Evolutionary conservation across 2,329 filamentous ascomycete genomes (phyloP), one percentile per base, ranked within the genome.

Genomic region (Plectosphaerella plurivora): DNA sequence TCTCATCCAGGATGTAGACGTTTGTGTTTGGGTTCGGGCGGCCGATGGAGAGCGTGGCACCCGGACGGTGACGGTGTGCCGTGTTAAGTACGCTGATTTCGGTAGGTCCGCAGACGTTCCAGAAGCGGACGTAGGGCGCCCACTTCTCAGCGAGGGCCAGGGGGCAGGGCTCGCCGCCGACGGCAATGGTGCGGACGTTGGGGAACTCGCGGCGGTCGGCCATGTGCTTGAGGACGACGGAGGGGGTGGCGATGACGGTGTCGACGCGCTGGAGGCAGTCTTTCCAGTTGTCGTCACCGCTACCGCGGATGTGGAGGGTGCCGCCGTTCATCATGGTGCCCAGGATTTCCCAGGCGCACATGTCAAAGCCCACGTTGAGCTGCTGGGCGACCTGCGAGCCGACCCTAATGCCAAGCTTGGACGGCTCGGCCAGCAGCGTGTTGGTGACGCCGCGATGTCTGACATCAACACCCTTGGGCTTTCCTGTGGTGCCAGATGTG

Each of bases 281-380:
- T 8, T 35, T 46, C 56, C 56, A 58, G 14, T 52, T 39, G 36
- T 58, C 56, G 35, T 57, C 53, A 28, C 54, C 55, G 49, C 55
- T 57, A 35, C 56, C 56, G n/a, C 56, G 50, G 46, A 58, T 55
- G 50, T 57, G 55, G 25, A 58, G 56, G 5, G 56, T 57, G 5
- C 54, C 55, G 7, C 56, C 56, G 49, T 56, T 58, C 56, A 57
- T 58, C 48, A 57, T 50, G 16, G 56, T 57, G 1, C 72, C 74
- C 9, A 84, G 71, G n/a, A 83, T 78, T 56, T 84, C 81, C 81
- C 81, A 84, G 12, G 80, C 79, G 20, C 80, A 78, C 79, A 84
- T 83, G 56, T 84, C 81, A 55, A 84, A 84, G 44, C 77, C 78
- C 45, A 84, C 75, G 55, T 78, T 83, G 41, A 84, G 68, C 7